A percentile compares a stretch with the other conserved stretches of the same genome.
Evolutionary conservation across 148 eudicot genomes (phyloP).

Genomic region (Rhododendron molle): DNA sequence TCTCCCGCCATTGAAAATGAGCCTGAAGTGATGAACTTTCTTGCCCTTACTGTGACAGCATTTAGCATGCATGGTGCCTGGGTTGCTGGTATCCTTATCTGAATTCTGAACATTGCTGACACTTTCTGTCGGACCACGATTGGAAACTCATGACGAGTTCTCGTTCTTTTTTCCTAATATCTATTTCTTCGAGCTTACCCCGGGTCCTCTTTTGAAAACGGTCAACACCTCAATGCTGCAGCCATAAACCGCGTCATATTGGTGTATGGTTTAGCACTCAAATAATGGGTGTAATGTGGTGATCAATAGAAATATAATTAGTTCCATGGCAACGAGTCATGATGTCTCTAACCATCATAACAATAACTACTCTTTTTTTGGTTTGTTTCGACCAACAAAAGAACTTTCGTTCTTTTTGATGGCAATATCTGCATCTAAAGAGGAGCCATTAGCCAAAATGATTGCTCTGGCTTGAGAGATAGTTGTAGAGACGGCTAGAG

Average conservation of each 20-base stretch:
- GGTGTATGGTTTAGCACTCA: background rate
- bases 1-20: slow-evolving; percentile 3
- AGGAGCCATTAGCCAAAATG: background rate
- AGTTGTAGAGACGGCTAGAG: background rate
- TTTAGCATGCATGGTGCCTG: slow-evolving; percentile 12
- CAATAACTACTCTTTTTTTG: background rate
- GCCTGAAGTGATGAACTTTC: slow-evolving; percentile 1
- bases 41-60: background rate
- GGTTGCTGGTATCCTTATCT: background rate
- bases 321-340: background rate
- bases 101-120: background rate
- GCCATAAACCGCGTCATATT: slow-evolving; percentile 10
- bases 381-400: background rate
- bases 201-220: slow-evolving; percentile 62
- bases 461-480: background rate
- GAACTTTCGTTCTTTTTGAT: background rate
- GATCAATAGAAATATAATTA: background rate
- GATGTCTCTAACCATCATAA: background rate
- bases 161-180: slow-evolving; percentile 58
- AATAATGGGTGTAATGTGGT: background rate
- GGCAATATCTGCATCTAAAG: background rate
- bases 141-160: slow-evolving; percentile 28
- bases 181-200: slow-evolving; percentile 46
- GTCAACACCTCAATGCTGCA: slow-evolving; percentile 95
- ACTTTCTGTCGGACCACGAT: background rate